phyloP scores from a whole-genome alignment of 345 rosid genomes.

The Eucalyptus regnans region DNA sequence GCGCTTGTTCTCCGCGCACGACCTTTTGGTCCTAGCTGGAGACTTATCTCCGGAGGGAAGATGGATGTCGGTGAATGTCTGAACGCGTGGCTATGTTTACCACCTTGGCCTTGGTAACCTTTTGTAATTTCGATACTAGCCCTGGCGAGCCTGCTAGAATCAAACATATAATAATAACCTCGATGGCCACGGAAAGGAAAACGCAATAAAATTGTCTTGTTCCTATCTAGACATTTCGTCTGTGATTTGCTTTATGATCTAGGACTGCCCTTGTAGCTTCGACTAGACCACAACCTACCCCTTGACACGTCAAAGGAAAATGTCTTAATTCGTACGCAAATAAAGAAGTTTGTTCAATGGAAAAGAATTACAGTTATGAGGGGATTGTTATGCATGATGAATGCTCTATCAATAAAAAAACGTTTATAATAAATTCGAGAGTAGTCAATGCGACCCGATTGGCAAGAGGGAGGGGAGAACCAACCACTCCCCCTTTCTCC shows the following conservation, averaged over 20 bases:
- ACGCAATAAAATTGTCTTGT: neutral
- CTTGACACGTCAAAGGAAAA: neutral
- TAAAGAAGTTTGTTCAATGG: neutral
- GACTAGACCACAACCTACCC: neutral
- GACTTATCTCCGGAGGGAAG: neutral
- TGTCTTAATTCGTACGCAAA: neutral
- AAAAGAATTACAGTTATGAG: neutral
- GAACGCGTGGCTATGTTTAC: neutral
- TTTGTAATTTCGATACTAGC: neutral
- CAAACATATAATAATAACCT: neutral
- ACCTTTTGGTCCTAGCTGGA: too few species aligned
- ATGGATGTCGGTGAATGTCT: neutral
- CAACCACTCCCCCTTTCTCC: neutral
- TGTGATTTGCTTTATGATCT: neutral
- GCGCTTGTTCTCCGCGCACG: neutral
- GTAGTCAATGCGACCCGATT: neutral
- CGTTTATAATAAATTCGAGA: neutral
- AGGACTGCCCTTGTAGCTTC: neutral
- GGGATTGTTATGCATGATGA: neutral
- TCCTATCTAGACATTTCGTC: neutral
- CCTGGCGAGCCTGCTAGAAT: neutral
- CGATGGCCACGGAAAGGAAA: neutral
- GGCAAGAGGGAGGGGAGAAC: neutral
- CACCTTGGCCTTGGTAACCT: neutral
- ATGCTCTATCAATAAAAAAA: neutral